Base-by-base conservation (phyloP, 148 eudicot genomes). In the Pharnaceum exiguum region DNA sequence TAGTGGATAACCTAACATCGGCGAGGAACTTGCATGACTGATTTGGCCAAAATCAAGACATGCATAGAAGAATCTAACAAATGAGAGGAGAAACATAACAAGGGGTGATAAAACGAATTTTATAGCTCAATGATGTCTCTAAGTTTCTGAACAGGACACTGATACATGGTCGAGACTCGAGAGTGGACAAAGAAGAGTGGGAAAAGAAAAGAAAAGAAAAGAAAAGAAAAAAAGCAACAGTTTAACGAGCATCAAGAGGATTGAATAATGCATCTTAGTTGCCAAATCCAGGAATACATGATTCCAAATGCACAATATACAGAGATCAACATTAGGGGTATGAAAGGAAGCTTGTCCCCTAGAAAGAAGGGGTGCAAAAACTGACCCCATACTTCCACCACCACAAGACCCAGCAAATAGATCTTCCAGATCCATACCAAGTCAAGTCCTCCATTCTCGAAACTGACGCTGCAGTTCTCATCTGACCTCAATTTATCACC, bases 271-370 rank as follows among this genome's bases (percentile, higher is more conserved):
- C 49, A 42, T 54, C 60, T 74, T 17, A 94, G 78, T 70, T 89
- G 95, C 91, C 96, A 94, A 63, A 89, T 52, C 99, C 95, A 94
- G 50, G 99, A 89, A 77, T 78, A 89, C 45, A 77, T 58, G 62
- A 89, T 73, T 28, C 99, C 99, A 0, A 89, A 66, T 5, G 87
- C 87, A 69, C 91, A 89, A 62, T 82, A 89, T 29, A 75, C 72
- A 29, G 96, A 89, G 24, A 82, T 68, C 59, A 72, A 47, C 89
- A 94, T 76, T 49, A 89, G 78, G 21, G 95, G 99, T 21, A 89
- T 60, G 65, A 94, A 89, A 0, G 96, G 95, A 68, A 89, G 71
- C 66, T 65, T 67, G 32, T 71, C 75, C 31, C 84, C 82, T 7
- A 89, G 70, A 57, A 94, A 15, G 16, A 69, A 36, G 27, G 90